These are phyloP conservation scores for Tolypocladium endophyticum DNA, from an alignment of 2,329 filamentous ascomycete genomes.

Conservation along the genomic window DNA sequence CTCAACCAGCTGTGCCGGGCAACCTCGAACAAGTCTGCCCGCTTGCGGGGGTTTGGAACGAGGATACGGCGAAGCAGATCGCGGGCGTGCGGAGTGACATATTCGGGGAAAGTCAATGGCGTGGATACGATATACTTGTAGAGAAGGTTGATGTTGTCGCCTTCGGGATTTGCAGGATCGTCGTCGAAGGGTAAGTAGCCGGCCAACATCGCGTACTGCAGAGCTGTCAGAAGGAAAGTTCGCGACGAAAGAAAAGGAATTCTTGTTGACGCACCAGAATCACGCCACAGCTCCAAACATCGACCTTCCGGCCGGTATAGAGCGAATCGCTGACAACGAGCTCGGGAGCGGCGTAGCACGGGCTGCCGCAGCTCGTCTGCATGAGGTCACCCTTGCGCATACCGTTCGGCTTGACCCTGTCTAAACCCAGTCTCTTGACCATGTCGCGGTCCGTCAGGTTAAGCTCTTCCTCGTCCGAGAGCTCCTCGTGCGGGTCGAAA, in stretches of 20 bases:
- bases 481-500: constrained; percentile 79
- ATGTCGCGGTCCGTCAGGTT: constrained; percentile 79
- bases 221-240: neutral
- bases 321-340: constrained; percentile 94
- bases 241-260: neutral
- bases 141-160: constrained; percentile 96
- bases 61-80: constrained; percentile 88
- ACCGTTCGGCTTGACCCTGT: constrained; percentile 65
- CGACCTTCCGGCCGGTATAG: constrained; percentile 94
- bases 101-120: constrained; percentile 94
- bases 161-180: constrained; percentile 94
- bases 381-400: constrained; percentile 85
- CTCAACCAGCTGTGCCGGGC: constrained; percentile 96
- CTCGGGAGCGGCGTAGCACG: constrained; percentile 94
- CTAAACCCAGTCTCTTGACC: constrained; percentile 76
- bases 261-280: constrained; percentile 63
- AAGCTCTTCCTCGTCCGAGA: constrained; percentile 82
- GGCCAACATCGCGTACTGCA: constrained; percentile 96
- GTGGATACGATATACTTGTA: constrained; percentile 99
- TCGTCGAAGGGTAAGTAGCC: constrained; percentile 97
- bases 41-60: constrained; percentile 87
- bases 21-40: constrained; percentile 93
- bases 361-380: constrained; percentile 97
- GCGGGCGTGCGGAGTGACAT: constrained; percentile 91
- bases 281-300: constrained; percentile 98